phyloP scores from a whole-genome alignment of 305 asterid genomes.

The Solanum hybrid region DNA sequence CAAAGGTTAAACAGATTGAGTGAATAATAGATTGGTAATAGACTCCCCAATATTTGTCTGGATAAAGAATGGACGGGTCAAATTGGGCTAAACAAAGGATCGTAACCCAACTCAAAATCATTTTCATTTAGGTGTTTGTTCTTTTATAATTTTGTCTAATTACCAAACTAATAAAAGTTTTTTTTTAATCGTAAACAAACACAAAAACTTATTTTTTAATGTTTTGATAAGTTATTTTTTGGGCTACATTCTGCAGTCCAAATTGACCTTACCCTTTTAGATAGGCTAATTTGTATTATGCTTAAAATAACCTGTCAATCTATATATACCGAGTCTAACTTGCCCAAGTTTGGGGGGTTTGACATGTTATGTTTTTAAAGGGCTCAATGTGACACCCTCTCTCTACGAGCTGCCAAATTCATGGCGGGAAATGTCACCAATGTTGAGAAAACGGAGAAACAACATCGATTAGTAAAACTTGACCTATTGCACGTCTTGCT shows the following conservation, averaged over 20 bases:
- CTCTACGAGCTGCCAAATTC: neutral
- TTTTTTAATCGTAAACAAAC: neutral
- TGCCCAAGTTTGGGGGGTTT: neutral
- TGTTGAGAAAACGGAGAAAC: neutral
- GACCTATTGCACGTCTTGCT: neutral
- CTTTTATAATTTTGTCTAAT: neutral
- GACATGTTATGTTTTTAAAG: neutral
- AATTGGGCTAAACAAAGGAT: neutral
- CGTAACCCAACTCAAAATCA: neutral
- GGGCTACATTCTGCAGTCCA: neutral
- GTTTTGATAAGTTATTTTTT: neutral
- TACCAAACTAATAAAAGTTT: neutral
- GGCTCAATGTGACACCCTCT: neutral
- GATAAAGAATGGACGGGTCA: neutral
- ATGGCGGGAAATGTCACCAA: neutral
- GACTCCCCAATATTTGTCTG: neutral
- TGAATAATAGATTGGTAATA: neutral
- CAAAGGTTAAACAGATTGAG: neutral
- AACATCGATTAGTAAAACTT: neutral
- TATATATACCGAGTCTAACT: neutral
- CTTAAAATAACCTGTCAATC: neutral
- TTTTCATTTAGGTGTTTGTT: neutral
- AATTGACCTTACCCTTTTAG: neutral
- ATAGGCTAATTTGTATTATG: neutral
- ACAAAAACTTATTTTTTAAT: neutral